Evolutionary conservation across 1,284 basidiomycete genomes (phyloP).

Genomic region (Tausonia pullulans): DNA sequence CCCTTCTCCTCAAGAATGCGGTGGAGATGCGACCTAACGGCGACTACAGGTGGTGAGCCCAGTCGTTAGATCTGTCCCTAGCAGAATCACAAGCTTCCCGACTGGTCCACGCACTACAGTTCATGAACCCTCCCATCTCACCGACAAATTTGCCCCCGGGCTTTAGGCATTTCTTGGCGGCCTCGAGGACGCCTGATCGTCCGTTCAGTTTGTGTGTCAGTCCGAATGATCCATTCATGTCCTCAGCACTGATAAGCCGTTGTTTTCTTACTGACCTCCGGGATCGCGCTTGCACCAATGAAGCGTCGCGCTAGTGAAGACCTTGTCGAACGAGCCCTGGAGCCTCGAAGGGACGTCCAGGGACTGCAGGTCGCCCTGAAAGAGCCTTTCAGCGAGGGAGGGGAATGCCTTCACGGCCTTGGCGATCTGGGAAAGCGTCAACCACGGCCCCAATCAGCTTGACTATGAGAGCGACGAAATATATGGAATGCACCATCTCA

Average conservation of each 20-base stretch:
- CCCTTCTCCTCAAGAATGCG: constrained; percentile 46
- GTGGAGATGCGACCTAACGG: constrained; percentile 52
- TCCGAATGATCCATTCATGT: too few species aligned
- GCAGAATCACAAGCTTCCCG: not conserved
- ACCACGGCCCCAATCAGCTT: too few species aligned
- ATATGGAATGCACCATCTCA: constrained; percentile 50
- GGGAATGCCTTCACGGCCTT: constrained; percentile 40
- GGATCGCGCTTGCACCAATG: constrained; percentile 77
- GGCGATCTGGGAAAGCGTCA: constrained; percentile 40
- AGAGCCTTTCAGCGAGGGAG: constrained; percentile 18
- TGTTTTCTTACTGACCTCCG: not conserved
- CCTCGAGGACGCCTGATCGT: constrained; percentile 45
- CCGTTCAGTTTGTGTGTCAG: too few species aligned
- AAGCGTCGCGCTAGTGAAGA: constrained; percentile 42
- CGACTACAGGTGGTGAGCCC: constrained; percentile 30
- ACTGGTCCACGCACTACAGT: constrained; percentile 43
- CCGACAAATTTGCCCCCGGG: constrained; percentile 56
- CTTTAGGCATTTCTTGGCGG: constrained; percentile 50
- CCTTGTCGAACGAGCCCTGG: constrained; percentile 14
- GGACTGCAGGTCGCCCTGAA: constrained; percentile 45
- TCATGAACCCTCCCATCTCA: constrained; percentile 68
- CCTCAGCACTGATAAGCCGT: too few species aligned
- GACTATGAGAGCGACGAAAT: not conserved
- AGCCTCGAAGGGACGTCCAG: constrained; percentile 31
- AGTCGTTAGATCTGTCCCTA: not conserved